Percentiles rank a stretch among this genome's conserved stretches.
phyloP scores from a whole-genome alignment of 352 stramenopile genomes.

The Phytophthora chlamydospora region DNA sequence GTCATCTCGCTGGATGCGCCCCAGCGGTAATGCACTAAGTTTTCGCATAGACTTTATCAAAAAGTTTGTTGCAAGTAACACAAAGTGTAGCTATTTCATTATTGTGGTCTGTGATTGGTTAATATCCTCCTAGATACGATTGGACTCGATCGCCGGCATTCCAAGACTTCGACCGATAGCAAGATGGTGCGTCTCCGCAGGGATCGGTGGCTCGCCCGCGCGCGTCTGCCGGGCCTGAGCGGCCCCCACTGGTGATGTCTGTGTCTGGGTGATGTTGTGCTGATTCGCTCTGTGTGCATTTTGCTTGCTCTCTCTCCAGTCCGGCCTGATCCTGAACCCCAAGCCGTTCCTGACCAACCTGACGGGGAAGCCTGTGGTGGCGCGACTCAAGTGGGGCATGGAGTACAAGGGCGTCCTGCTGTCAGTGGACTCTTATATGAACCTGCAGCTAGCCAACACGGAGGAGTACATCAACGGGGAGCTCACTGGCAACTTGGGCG shows the following conservation, averaged over 20 bases:
- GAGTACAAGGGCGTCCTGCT: conserved; percentile 97
- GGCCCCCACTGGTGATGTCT: neutral
- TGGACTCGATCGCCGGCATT: no score
- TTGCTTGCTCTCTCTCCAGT: conserved; percentile 43
- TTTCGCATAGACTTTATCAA: conserved; percentile 12
- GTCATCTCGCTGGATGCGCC: conserved; percentile 53
- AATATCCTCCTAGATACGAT: neutral
- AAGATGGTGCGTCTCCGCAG: neutral
- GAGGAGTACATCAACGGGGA: conserved; percentile 98
- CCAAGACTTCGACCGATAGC: no score
- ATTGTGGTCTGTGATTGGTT: conserved; percentile 1
- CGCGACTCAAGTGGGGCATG: conserved; percentile 99
- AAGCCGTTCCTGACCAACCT: conserved; percentile 96
- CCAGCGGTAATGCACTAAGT: conserved; percentile 34
- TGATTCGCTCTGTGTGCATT: conserved; percentile 16
- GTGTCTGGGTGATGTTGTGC: neutral
- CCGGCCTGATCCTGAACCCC: conserved; percentile 92
- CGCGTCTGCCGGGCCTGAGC: neutral
- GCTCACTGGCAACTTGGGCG: conserved; percentile 96
- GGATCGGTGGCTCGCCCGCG: conserved; percentile 5
- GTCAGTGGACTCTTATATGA: conserved; percentile 99
- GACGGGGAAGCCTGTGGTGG: conserved; percentile 95
- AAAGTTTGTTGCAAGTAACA: neutral
- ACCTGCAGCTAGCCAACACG: conserved; percentile 96
- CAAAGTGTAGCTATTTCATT: neutral